phyloP scores from a whole-genome alignment of 1,284 basidiomycete species.

The Jaminaea rosea region DNA sequence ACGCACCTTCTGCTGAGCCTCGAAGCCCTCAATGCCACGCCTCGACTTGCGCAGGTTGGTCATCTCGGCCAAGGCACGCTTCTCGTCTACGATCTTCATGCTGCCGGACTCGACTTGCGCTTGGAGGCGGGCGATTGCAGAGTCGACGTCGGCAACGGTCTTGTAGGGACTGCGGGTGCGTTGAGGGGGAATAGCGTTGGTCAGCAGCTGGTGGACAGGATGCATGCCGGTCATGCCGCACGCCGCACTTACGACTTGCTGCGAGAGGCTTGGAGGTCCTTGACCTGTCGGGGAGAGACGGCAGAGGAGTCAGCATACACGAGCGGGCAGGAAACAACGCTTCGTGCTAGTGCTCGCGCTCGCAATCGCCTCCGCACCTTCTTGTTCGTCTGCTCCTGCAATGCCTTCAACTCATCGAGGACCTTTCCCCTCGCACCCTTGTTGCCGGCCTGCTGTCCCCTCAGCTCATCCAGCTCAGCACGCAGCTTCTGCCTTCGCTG shows the following conservation, averaged over 20 bases:
- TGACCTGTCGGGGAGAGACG: slow-evolving; percentile 55
- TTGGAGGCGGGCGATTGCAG: slow-evolving; percentile 66
- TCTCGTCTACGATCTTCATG: slow-evolving; percentile 92
- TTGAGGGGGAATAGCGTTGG: no score
- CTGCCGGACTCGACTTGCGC: slow-evolving; percentile 77
- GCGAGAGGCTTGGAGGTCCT: slow-evolving; percentile 75
- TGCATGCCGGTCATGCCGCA: no score
- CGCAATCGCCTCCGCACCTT: slow-evolving; percentile 55
- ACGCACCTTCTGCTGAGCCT: slow-evolving; percentile 57
- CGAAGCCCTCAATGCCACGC: slow-evolving; percentile 33
- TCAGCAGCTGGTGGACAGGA: no score
- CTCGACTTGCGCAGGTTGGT: slow-evolving; percentile 52
- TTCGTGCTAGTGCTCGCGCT: not conserved
- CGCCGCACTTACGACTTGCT: no score
- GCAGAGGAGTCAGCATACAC: not conserved
- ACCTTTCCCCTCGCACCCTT: slow-evolving; percentile 70
- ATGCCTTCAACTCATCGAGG: slow-evolving; percentile 68
- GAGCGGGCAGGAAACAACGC: not conserved
- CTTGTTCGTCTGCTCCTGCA: slow-evolving; percentile 72
- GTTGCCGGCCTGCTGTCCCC: slow-evolving; percentile 68
- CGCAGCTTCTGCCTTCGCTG: slow-evolving; percentile 68
- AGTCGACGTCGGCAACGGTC: slow-evolving; percentile 76
- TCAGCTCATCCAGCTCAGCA: slow-evolving; percentile 71
- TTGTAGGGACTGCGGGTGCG: no score
- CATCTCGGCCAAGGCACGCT: slow-evolving; percentile 85